A percentile compares a stretch with the other conserved stretches of the same genome.
These are phyloP conservation scores for Solanum medicagineum DNA, from an alignment of 257 asterid species.

Conservation along the genomic window DNA sequence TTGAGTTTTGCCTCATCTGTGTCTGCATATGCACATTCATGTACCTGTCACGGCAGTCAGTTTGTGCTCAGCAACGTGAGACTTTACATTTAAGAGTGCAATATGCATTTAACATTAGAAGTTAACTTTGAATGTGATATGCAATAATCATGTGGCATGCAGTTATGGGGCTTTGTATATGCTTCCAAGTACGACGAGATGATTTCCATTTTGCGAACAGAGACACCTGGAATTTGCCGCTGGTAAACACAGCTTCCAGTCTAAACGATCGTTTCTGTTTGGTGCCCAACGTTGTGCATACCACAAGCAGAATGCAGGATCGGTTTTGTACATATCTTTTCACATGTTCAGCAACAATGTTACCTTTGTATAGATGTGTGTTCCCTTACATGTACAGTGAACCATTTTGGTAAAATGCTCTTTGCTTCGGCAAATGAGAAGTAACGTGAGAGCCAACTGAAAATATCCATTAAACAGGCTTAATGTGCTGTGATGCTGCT, in stretches of 20 bases:
- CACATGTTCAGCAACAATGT: neutral
- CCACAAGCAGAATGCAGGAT: neutral
- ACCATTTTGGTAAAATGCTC: neutral
- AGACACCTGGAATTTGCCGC: slow-evolving; percentile 70
- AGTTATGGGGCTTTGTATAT: slow-evolving; percentile 92
- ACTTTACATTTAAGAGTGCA: neutral
- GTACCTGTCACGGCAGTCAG: neutral
- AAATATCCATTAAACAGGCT: neutral
- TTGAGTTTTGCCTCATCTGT: neutral
- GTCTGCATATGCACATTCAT: neutral
- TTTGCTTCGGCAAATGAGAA: neutral
- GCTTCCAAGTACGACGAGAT: slow-evolving; percentile 79
- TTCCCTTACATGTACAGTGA: neutral
- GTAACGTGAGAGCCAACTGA: neutral
- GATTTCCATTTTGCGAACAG: slow-evolving; percentile 44
- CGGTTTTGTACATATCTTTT: neutral
- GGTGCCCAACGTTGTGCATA: neutral
- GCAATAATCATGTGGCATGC: neutral
- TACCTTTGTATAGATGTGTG: neutral
- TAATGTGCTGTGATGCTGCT: neutral
- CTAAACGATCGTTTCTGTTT: neutral
- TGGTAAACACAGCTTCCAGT: slow-evolving; percentile 6
- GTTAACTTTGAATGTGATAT: neutral
- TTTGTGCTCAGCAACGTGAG: neutral
- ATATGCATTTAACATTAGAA: neutral